Percentiles rank a stretch among this genome's conserved stretches.
phyloP scores from a whole-genome alignment of 129 eudicot genomes.

The Smallanthus sonchifolius region DNA sequence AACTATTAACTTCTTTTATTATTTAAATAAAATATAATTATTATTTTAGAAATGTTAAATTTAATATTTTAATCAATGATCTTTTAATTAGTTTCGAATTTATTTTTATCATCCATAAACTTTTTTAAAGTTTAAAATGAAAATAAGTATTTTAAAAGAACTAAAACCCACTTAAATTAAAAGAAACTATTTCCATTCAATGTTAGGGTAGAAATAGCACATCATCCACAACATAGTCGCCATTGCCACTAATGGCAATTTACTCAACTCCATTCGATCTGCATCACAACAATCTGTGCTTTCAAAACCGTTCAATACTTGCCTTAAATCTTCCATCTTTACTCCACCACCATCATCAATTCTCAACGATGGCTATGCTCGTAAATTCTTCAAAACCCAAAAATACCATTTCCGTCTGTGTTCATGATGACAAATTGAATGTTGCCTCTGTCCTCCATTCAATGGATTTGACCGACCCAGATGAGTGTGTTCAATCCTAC shows the following conservation, averaged over 20 bases:
- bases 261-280: slow-evolving; percentile 15
- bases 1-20: no score
- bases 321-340: not conserved
- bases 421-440: slow-evolving; percentile 1
- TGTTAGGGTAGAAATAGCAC: no score
- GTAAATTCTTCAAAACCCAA: slow-evolving; percentile 2
- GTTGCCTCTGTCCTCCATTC: slow-evolving; percentile 23
- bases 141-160: no score
- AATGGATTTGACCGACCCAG: slow-evolving; percentile 27
- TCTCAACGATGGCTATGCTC: slow-evolving; percentile 1
- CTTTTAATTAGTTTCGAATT: no score
- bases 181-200: no score
- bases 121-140: no score
- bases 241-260: slow-evolving; percentile 9
- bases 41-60: no score
- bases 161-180: no score
- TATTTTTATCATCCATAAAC: no score
- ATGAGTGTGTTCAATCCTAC: slow-evolving; percentile 27
- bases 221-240: not conserved
- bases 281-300: not conserved
- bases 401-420: not conserved
- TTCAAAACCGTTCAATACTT: not conserved
- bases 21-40: no score
- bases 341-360: slow-evolving; percentile 1
- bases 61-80: no score